Percentiles rank a stretch among this genome's conserved stretches.
These are phyloP conservation scores for Stemphylium lycopersici DNA, from an alignment of 2,329 filamentous ascomycete genomes.

Conservation along the genomic window DNA sequence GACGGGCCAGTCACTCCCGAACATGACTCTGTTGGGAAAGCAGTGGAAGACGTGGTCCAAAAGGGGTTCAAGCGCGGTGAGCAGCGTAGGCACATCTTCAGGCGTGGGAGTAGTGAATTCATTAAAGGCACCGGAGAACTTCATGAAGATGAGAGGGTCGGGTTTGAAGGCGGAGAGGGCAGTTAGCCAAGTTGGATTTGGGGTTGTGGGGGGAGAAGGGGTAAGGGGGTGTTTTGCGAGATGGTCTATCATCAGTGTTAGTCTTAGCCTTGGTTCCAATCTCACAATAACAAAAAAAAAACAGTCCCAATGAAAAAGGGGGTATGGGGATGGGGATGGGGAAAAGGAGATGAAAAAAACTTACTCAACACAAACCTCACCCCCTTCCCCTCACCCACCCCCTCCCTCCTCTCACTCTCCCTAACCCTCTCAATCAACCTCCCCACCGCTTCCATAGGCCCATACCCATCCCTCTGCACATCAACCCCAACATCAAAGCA, in stretches of 20 bases:
- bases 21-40: constrained; percentile 80
- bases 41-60: constrained; percentile 62
- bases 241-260: constrained; percentile 65
- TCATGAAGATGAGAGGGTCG: constrained; percentile 77
- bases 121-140: constrained; percentile 85
- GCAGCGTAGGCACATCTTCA: constrained; percentile 1
- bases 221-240: constrained; percentile 86
- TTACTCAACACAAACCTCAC: constrained; percentile 72
- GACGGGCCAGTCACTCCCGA: constrained; percentile 92
- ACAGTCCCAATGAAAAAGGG: too few relatives aligned
- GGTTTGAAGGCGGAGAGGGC: constrained; percentile 71
- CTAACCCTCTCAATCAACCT: constrained; percentile 54
- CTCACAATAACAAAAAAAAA: not conserved
- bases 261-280: not conserved
- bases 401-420: constrained; percentile 50
- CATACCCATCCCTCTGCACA: constrained; percentile 74
- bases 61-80: constrained; percentile 29
- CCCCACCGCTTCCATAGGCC: constrained; percentile 55
- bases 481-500: constrained; percentile 87
- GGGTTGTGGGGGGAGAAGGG: constrained; percentile 45
- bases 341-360: too few relatives aligned
- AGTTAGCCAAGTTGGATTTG: constrained; percentile 70
- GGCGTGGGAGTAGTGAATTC: constrained; percentile 64
- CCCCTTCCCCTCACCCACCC: constrained; percentile 60
- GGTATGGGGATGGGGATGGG: too few relatives aligned